Evolutionary conservation across 2,329 filamentous ascomycete species (phyloP).

Genomic region (Epichloe coenophiala): DNA sequence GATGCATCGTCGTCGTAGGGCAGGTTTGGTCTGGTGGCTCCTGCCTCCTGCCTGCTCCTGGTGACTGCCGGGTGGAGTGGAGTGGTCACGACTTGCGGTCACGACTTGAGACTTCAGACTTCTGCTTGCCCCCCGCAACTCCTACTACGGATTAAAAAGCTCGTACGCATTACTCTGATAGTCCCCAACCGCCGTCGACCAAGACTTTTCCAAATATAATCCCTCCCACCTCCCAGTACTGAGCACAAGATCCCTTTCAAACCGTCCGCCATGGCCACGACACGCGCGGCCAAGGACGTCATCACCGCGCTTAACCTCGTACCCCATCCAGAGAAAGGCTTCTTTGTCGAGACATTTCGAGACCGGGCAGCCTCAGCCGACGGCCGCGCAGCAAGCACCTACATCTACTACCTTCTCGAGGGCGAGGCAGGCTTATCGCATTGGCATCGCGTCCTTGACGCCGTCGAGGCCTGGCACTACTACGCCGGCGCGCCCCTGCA

Average conservation of each 20-base stretch:
- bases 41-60: not conserved
- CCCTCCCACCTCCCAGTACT: not conserved
- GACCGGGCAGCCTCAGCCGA: slow-evolving; percentile 17
- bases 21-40: not conserved
- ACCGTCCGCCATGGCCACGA: not conserved
- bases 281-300: slow-evolving; percentile 25
- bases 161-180: no score
- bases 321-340: slow-evolving; percentile 35
- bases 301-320: slow-evolving; percentile 27
- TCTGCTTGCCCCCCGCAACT: no score
- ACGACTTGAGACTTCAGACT: no score
- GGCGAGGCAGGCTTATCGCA: slow-evolving; percentile 26
- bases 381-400: slow-evolving; percentile 30
- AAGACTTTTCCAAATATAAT: not conserved
- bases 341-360: slow-evolving; percentile 31
- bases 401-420: slow-evolving; percentile 40
- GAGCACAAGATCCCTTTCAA: not conserved
- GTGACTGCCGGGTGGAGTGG: no score
- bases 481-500: slow-evolving; percentile 37
- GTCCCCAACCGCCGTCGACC: not conserved
- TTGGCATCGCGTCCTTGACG: slow-evolving; percentile 36
- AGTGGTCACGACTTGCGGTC: no score
- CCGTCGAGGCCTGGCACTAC: slow-evolving; percentile 38
- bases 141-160: no score
- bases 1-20: not conserved